Base-by-base conservation (phyloP, 1,284 basidiomycete genomes). In the Papiliotrema laurentii region DNA sequence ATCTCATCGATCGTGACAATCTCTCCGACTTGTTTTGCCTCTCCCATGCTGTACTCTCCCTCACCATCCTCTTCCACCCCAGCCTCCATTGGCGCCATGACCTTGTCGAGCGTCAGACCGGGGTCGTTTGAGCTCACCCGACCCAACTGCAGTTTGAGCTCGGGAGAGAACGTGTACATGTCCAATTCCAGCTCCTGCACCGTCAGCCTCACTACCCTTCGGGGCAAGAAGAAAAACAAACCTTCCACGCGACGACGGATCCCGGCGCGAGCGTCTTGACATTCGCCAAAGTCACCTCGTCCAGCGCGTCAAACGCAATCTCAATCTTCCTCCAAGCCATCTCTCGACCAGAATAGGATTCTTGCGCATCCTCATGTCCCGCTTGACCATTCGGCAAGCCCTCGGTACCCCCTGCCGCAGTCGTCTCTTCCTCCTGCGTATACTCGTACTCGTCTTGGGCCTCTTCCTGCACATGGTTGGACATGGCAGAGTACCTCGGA, bases 101-200 rank as follows among this genome's bases (percentile, higher is more conserved):
- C 40, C 13, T 26, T 21, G 10, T 38, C 31, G 4, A 45, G 21
- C 19, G 22, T 22, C 10, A 50, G n/a, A 6, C 13, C 37, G 28
- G 1, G 10, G 2, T 10, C n/a, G 13, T 26, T 24, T 3, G 54
- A 34, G 2, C 24, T 44, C 4, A 66, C 48, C 27, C 47, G 51
- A 5, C 39, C 65, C 6, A 70, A 31, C 13, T 64, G 53, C 9
- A 65, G 45, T n/a, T 48, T 43, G 19, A 70, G 40, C 31, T 57
- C 57, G 14, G 69, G 69, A n/a, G 63, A 56, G 38, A 67, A 70
- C 1, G 63, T 68, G 19, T 30, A 34, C 38, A 64, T 36, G 49
- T 70, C 57, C 18, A 72, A 49, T 40, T 59, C 61, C 22, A 70
- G 50, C 13, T 63, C 67, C 66, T 70, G 50, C 42, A 3, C 42